Conservation (phyloP, 2,329 filamentous ascomycete species). For the Stachybotrys chartarum region DNA sequence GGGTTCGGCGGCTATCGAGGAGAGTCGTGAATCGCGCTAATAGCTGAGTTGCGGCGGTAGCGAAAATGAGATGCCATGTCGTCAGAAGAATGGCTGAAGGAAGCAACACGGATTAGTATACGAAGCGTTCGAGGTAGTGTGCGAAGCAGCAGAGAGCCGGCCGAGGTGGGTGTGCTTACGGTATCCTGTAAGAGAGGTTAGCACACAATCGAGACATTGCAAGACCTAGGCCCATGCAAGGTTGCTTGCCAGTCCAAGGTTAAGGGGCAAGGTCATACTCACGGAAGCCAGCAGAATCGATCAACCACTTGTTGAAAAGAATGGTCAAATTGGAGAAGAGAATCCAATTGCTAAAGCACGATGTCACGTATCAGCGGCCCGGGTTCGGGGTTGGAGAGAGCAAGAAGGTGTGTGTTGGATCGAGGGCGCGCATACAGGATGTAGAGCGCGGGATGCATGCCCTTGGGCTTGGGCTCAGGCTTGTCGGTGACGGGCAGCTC, state of each 20-base stretch:
- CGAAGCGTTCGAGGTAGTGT: background rate
- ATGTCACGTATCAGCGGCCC: background rate
- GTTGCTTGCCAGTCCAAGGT: constrained; percentile 5
- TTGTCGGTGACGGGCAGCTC: constrained; percentile 16
- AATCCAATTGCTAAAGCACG: constrained; percentile 59
- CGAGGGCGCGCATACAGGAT: constrained; percentile 16
- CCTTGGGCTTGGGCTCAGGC: constrained; percentile 11
- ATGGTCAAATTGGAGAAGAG: constrained; percentile 79
- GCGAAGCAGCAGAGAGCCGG: background rate
- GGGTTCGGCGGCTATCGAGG: constrained; percentile 55
- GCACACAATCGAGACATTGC: background rate
- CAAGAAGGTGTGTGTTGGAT: background rate
- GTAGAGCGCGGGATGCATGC: constrained; percentile 25
- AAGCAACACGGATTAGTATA: background rate
- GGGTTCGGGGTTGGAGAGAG: background rate
- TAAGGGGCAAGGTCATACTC: background rate
- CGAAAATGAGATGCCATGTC: constrained; percentile 62
- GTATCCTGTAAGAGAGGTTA: constrained; percentile 17
- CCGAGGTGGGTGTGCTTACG: constrained; percentile 15
- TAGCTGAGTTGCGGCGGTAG: constrained; percentile 58
- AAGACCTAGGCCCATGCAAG: background rate
- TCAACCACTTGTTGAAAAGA: constrained; percentile 87
- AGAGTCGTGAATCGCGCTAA: constrained; percentile 56
- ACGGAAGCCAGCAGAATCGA: constrained; percentile 62
- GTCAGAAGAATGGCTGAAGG: constrained; percentile 48